Evolutionary conservation across 2,329 filamentous ascomycete species (phyloP).

Genomic region (Alternaria triticina): DNA sequence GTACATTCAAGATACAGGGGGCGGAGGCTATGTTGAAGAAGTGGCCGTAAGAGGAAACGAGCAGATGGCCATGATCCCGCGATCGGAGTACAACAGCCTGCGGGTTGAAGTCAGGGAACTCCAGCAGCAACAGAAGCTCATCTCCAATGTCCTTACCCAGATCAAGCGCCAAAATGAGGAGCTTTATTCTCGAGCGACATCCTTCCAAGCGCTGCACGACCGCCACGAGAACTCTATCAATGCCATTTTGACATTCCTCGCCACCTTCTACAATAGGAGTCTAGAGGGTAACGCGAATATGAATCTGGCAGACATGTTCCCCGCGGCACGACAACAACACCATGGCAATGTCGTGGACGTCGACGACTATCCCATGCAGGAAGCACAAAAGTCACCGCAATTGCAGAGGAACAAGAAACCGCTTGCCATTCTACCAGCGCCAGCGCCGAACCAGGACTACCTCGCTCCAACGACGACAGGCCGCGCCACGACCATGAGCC

Average conservation of each 20-base stretch:
- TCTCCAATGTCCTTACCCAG: conserved; percentile 80
- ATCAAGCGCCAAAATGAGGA: conserved; percentile 86
- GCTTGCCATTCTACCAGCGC: conserved; percentile 47
- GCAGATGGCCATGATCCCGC: conserved; percentile 61
- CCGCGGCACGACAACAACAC: conserved; percentile 64
- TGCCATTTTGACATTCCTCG: conserved; percentile 95
- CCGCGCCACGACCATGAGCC: conserved; percentile 43
- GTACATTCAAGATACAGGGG: conserved; percentile 53
- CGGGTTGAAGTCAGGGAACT: conserved; percentile 82
- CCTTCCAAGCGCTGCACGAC: conserved; percentile 90
- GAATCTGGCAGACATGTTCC: conserved; percentile 85
- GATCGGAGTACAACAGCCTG: conserved; percentile 78
- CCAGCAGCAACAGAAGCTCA: conserved; percentile 84
- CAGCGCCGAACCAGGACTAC: conserved; percentile 32
- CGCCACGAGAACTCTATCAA: conserved; percentile 99
- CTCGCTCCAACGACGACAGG: conserved; percentile 22
- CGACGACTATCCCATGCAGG: conserved; percentile 58
- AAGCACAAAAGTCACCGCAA: conserved; percentile 38
- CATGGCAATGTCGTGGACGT: conserved; percentile 69
- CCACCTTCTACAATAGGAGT: conserved; percentile 94
- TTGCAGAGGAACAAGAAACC: conserved; percentile 48
- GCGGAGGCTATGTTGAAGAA: conserved; percentile 49
- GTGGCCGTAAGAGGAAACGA: conserved; percentile 47
- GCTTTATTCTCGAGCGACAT: conserved; percentile 83
- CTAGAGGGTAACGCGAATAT: conserved; percentile 81